These are phyloP conservation scores for Starmerella floris DNA, from an alignment of 805 yeast genomes.

Conservation along the genomic window DNA sequence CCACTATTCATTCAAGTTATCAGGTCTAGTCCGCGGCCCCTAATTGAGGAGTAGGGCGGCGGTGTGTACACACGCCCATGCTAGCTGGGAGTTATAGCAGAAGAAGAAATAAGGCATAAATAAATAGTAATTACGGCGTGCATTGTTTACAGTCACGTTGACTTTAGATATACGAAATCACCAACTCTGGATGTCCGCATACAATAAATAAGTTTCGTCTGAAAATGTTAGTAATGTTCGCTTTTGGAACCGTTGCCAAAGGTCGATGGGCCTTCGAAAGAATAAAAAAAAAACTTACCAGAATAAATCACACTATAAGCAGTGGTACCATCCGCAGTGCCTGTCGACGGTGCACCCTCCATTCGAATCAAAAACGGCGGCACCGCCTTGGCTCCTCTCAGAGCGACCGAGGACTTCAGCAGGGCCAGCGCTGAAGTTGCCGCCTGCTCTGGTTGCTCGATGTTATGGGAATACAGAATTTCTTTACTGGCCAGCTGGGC, in stretches of 20 bases:
- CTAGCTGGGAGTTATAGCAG: too few relatives aligned
- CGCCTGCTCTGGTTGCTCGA: conserved; percentile 20
- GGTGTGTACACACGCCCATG: too few relatives aligned
- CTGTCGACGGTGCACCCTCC: neutral
- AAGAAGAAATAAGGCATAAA: too few relatives aligned
- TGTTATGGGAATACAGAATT: conserved; percentile 13
- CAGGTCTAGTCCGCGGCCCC: too few relatives aligned
- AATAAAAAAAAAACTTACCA: too few relatives aligned
- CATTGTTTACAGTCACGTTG: too few relatives aligned
- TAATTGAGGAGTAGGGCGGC: too few relatives aligned
- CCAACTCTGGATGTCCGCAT: conserved; percentile 7
- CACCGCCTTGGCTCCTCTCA: neutral
- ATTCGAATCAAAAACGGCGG: conserved; percentile 7
- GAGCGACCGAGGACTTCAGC: conserved; percentile 4
- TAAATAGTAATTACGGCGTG: too few relatives aligned
- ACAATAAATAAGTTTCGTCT: conserved; percentile 12
- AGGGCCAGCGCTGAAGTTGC: conserved; percentile 7
- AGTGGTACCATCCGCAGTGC: neutral
- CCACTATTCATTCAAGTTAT: too few relatives aligned
- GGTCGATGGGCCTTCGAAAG: too few relatives aligned
- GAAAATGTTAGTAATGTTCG: conserved; percentile 5
- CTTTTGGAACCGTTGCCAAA: too few relatives aligned
- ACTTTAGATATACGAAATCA: too few relatives aligned
- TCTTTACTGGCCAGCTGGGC: conserved; percentile 2
- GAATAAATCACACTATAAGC: conserved; percentile 10